Evolutionary conservation across 306 rosid genomes (phyloP).

Genomic region (Ochetophila trinervis): DNA sequence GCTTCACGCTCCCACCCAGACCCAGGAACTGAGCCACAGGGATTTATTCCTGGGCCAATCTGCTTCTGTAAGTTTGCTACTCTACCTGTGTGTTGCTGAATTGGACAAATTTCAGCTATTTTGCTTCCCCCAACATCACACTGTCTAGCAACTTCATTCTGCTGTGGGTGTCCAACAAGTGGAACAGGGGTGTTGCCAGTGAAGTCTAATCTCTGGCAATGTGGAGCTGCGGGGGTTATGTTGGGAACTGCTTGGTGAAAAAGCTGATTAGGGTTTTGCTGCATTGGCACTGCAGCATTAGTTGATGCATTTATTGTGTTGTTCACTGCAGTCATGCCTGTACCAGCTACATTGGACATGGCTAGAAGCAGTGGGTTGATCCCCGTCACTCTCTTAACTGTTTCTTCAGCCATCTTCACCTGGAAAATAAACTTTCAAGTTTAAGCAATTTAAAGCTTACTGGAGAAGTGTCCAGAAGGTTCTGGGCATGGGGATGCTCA

Average conservation of each 20-base stretch:
- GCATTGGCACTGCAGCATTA: constrained; percentile 31
- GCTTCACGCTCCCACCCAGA: constrained; percentile 28
- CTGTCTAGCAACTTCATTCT: constrained; percentile 22
- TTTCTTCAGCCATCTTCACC: constrained; percentile 66
- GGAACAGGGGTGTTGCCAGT: constrained; percentile 17
- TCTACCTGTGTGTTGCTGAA: constrained; percentile 20
- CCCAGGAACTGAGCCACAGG: constrained; percentile 23
- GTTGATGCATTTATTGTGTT: constrained; percentile 20
- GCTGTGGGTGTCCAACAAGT: constrained; percentile 32
- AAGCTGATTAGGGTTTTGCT: constrained; percentile 37
- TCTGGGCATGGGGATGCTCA: too few relatives aligned
- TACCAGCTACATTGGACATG: constrained; percentile 33
- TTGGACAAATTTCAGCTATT: constrained; percentile 27
- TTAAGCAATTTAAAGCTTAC: too few relatives aligned
- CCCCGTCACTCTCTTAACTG: constrained; percentile 49
- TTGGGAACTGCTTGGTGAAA: constrained; percentile 37
- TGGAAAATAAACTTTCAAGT: constrained; percentile 13
- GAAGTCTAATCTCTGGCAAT: constrained; percentile 39
- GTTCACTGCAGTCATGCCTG: constrained; percentile 22
- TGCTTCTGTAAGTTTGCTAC: constrained; percentile 32
- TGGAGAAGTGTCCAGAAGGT: too few relatives aligned
- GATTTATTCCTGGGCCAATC: constrained; percentile 12
- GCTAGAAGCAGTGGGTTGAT: constrained; percentile 45
- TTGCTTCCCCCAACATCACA: constrained; percentile 26
- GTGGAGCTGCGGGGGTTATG: constrained; percentile 19